Evolutionary conservation across 495 filamentous ascomycete genomes (phyloP).

Genomic region (Rusavskia elegans): DNA sequence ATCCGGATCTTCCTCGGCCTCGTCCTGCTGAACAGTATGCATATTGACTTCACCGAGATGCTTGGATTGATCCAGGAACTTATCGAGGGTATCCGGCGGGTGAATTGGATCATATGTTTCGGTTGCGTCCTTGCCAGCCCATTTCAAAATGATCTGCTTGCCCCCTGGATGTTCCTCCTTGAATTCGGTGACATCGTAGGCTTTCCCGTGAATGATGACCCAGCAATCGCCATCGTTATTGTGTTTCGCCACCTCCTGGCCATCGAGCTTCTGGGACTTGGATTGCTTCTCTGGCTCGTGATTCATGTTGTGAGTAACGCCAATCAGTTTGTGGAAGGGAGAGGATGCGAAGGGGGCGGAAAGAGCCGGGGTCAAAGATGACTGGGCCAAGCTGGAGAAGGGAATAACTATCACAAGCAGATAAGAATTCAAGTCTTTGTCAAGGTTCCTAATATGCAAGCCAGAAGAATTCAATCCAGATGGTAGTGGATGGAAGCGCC

Average conservation of each 20-base stretch:
- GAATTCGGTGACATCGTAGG: constrained; percentile 89
- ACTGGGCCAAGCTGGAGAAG: no score
- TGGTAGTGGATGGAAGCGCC: no score
- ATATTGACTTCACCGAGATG: constrained; percentile 89
- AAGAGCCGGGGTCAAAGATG: no score
- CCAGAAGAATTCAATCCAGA: no score
- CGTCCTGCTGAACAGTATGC: constrained; percentile 60
- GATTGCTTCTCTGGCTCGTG: constrained; percentile 12
- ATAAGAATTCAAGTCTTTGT: no score
- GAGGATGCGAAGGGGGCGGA: no score
- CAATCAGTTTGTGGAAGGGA: not conserved
- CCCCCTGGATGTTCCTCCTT: constrained; percentile 84
- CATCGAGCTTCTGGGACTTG: constrained; percentile 37
- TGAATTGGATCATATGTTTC: constrained; percentile 87
- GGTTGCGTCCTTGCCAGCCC: constrained; percentile 74
- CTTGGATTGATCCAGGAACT: constrained; percentile 70
- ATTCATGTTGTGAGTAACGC: constrained; percentile 16
- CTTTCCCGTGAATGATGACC: constrained; percentile 75
- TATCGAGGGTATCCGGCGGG: constrained; percentile 60
- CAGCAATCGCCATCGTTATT: constrained; percentile 68
- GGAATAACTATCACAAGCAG: no score
- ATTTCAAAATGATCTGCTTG: constrained; percentile 66
- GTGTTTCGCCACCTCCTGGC: constrained; percentile 64
- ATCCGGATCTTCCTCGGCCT: constrained; percentile 55
- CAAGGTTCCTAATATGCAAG: no score